A percentile compares a stretch with the other conserved stretches of the same genome.
These are phyloP conservation scores for Paramarasmius palmivorus DNA, from an alignment of 1,284 basidiomycete species.

Conservation along the genomic window DNA sequence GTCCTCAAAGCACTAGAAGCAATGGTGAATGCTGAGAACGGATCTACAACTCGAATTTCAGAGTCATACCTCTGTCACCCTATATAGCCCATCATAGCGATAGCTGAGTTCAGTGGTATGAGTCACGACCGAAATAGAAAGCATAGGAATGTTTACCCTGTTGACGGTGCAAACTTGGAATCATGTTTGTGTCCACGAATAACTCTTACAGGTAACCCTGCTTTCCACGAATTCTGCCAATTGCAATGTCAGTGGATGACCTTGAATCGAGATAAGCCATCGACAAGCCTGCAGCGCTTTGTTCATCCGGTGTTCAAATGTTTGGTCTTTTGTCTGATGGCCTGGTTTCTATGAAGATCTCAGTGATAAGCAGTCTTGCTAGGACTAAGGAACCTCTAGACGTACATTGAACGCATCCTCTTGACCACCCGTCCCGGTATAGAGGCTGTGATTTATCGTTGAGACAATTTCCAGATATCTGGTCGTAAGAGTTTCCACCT, in stretches of 20 bases:
- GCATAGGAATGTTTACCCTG: slow-evolving; percentile 26
- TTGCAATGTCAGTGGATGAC: neutral
- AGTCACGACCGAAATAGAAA: no score
- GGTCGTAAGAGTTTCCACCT: slow-evolving; percentile 11
- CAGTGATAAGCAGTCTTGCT: no score
- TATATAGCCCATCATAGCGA: slow-evolving; percentile 49
- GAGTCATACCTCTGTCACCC: slow-evolving; percentile 28
- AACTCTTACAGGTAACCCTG: slow-evolving; percentile 39
- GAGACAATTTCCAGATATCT: neutral
- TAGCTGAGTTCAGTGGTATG: slow-evolving; percentile 27
- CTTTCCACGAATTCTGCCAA: slow-evolving; percentile 32
- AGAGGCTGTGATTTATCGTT: slow-evolving; percentile 27
- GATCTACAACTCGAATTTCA: neutral
- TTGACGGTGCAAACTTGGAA: slow-evolving; percentile 30
- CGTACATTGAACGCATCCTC: slow-evolving; percentile 2
- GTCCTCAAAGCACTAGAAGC: neutral
- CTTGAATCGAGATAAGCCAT: no score
- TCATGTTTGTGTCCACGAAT: slow-evolving; percentile 31
- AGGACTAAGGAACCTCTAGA: no score
- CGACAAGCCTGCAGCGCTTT: slow-evolving; percentile 30
- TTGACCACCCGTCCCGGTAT: slow-evolving; percentile 30
- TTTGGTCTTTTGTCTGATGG: slow-evolving; percentile 34
- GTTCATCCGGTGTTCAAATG: slow-evolving; percentile 32
- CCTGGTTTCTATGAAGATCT: slow-evolving; percentile 22
- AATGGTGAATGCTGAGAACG: neutral